Evolutionary conservation across 352 stramenopile species (phyloP).

Genomic region (Achlya hypogyna): DNA sequence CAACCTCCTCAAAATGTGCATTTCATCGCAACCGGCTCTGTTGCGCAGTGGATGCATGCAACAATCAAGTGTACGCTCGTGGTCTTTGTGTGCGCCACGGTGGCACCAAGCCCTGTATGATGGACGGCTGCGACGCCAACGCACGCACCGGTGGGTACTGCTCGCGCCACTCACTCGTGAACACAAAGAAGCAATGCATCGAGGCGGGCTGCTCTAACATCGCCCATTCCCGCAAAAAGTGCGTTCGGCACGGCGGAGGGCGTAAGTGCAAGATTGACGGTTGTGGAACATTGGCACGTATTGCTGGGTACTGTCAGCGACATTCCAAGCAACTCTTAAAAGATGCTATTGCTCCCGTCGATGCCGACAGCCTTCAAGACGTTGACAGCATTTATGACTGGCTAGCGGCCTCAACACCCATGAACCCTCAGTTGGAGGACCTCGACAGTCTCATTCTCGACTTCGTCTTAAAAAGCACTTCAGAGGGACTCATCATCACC

Average conservation of each 20-base stretch:
- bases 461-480: not conserved
- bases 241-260: conserved; percentile 12
- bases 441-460: not conserved
- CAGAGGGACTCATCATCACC: not conserved
- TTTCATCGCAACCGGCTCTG: conserved; percentile 27
- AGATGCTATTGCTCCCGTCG: not conserved
- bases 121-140: conserved; percentile 65
- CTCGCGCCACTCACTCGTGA: conserved; percentile 38
- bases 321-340: not conserved
- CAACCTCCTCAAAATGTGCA: not conserved
- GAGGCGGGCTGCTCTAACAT: conserved; percentile 13
- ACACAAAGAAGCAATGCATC: conserved; percentile 7
- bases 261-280: conserved; percentile 1
- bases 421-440: not conserved
- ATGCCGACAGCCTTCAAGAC: not conserved
- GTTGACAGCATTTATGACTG: not conserved
- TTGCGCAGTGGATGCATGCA: conserved; percentile 66
- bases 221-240: conserved; percentile 5
- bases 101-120: conserved; percentile 49
- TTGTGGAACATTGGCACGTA: conserved; percentile 7
- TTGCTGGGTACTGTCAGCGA: conserved; percentile 4
- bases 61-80: conserved; percentile 62
- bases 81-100: conserved; percentile 71
- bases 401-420: not conserved
- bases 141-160: conserved; percentile 57